Evolutionary conservation across 1,139 yeast species (phyloP).

Genomic region (Diutina pseudorugosa): DNA sequence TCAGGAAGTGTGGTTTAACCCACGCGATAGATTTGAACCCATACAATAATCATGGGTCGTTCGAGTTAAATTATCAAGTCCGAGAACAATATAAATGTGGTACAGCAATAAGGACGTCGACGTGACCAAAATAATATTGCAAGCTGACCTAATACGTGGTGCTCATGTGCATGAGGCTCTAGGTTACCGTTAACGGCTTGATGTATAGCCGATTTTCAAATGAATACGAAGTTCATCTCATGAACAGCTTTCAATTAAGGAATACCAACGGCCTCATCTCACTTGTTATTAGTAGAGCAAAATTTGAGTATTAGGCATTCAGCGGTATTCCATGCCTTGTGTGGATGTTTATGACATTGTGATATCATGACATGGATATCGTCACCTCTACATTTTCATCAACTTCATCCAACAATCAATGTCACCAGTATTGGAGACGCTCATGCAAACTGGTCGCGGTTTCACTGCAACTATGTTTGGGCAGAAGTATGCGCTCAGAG

Average conservation of each 20-base stretch:
- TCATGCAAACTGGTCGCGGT: not conserved
- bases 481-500: not conserved
- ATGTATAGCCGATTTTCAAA: not conserved
- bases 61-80: not conserved
- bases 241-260: no score
- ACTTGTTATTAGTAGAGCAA: no score
- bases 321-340: not conserved
- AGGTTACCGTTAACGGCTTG: not conserved
- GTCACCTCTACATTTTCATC: not conserved
- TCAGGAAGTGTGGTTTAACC: no score
- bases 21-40: not conserved
- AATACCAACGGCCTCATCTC: no score
- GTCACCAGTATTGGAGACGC: not conserved
- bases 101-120: not conserved
- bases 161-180: not conserved
- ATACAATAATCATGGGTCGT: not conserved
- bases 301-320: no score
- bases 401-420: not conserved
- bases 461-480: not conserved
- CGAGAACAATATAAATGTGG: not conserved
- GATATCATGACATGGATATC: no score
- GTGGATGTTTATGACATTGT: not conserved
- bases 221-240: not conserved
- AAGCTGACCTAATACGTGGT: not conserved
- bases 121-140: not conserved